Conservation (phyloP, 768 basidiomycete species). For the Hygrophoropsis aurantiaca region DNA sequence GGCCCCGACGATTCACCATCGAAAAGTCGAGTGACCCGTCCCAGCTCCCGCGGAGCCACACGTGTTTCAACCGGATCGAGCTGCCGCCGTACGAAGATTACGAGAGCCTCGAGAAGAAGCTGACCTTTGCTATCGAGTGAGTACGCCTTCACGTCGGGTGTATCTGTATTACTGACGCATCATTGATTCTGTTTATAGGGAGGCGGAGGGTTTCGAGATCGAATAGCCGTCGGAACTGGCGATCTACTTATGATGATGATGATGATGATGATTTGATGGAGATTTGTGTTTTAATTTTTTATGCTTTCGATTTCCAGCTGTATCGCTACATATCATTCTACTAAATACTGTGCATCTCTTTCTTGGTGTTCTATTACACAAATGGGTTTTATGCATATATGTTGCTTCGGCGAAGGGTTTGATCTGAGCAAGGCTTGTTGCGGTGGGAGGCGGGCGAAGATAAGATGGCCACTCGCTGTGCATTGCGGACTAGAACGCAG, state of each 20-base stretch:
- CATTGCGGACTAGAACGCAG: no score
- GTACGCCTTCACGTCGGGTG: constrained; percentile 27
- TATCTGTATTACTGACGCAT: neutral
- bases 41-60: constrained; percentile 87
- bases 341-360: no score
- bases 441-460: no score
- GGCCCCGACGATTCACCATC: constrained; percentile 89
- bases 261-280: no score
- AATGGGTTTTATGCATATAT: no score
- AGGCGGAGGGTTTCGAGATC: constrained; percentile 76
- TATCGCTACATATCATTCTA: no score
- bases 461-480: no score
- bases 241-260: constrained; percentile 6
- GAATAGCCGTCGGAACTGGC: constrained; percentile 36
- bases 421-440: no score
- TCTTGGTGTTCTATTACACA: no score
- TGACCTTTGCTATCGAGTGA: constrained; percentile 82
- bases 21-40: constrained; percentile 91
- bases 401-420: no score
- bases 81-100: constrained; percentile 89
- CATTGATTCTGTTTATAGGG: constrained; percentile 40
- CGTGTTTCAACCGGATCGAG: constrained; percentile 91
- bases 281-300: neutral
- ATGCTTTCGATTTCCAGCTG: neutral
- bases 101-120: constrained; percentile 81